Base-by-base conservation (phyloP, 2,329 filamentous ascomycete species). In the Knufia fluminis region DNA sequence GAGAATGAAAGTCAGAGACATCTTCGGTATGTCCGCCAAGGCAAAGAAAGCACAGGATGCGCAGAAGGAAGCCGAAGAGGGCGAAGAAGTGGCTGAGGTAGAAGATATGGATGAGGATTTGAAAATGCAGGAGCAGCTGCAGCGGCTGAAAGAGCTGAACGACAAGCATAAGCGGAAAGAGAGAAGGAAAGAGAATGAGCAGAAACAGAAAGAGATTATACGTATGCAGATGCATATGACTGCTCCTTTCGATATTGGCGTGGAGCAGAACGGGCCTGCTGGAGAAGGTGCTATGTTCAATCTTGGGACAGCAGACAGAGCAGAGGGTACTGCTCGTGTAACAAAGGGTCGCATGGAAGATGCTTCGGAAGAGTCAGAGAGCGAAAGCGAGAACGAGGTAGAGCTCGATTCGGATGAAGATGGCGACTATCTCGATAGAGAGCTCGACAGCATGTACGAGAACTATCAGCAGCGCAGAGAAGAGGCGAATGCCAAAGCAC, bases 161-260 rank as follows among this genome's bases (percentile, higher is more conserved):
- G 79, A 70, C 38, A 67, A 83, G 19, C 82, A 82, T 59, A 91
- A 82, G 67, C 94, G 89, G 70, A 84, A 88, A 59, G 86, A 94
- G 61, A 80, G 84, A 58, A 78, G 90, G 56, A 86, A 78, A 60
- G 89, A 94, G 52, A 98, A 98, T 57, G 92, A 98, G 67, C 82
- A 82, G 66, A 97, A 94, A 68, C 86, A 92, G 59, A 92, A 86
- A 59, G 92, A 97, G 57, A 88, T 97, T 52, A 76, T 94, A n/a
- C 82, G 92, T 28, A 85, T 98, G 84, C 92, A 98, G 67, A 81
- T 98, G 72, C 84, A 96, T 70, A 98, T 98, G 92, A 84, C 83
- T 1, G 86, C 89, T 0, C 92, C 92, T 6, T 92, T 88, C 75
- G 92, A 98, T 56, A 95, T 98, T 55, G 92, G 92, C 61, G 79